Conservation (phyloP, 176 grass and related monocot genomes). For the Aegilops sharonensis region DNA sequence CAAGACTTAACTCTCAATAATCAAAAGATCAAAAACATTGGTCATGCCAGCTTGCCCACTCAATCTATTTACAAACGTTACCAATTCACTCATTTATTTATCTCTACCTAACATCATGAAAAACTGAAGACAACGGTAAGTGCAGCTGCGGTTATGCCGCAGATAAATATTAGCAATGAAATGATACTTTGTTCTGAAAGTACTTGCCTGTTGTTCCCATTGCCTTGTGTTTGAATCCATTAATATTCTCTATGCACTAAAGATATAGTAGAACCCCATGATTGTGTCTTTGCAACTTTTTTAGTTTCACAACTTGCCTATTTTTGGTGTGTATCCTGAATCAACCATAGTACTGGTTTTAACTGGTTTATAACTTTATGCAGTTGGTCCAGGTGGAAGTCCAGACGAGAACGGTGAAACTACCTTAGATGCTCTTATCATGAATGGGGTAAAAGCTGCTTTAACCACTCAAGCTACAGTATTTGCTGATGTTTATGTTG, state of each 20-base stretch:
- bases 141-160: not conserved
- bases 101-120: not conserved
- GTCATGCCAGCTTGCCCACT: not conserved
- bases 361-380: not conserved
- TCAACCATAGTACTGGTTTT: not conserved
- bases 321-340: not conserved
- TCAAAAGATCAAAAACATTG: not conserved
- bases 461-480: not conserved
- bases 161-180: not conserved
- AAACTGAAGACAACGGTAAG: not conserved
- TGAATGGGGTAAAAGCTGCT: constrained; percentile 79
- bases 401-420: constrained; percentile 95
- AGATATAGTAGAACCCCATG: not conserved
- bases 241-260: not conserved
- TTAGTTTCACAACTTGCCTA: not conserved
- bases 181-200: not conserved
- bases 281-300: not conserved
- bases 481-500: constrained; percentile 3
- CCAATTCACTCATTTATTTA: not conserved
- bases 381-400: constrained; percentile 93
- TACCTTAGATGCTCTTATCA: constrained; percentile 96
- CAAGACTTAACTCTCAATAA: not conserved
- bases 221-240: not conserved
- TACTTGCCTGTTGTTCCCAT: not conserved
- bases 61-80: not conserved